Percentiles rank a stretch among this genome's conserved stretches.
Conservation (phyloP, 441 rosid species). For the Metrosideros polymorpha region DNA sequence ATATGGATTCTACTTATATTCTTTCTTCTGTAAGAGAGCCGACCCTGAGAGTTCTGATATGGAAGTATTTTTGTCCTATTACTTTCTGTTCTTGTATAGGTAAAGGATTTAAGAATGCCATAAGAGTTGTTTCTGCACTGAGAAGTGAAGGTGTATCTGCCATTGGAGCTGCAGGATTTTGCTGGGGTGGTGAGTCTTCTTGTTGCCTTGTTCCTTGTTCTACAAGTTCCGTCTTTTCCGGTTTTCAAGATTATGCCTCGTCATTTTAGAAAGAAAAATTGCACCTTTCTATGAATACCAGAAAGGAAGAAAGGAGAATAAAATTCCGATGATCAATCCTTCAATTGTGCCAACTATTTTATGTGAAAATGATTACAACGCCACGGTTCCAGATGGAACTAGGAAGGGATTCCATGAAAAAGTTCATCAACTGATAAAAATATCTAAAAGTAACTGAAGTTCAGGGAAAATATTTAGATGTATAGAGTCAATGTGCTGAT, state of each 20-base stretch:
- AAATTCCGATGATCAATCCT: neutral
- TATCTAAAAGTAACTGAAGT: neutral
- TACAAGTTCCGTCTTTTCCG: neutral
- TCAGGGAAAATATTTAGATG: neutral
- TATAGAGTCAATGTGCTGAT: neutral
- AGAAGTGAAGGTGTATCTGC: slow-evolving; percentile 4
- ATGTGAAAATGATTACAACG: too few species aligned
- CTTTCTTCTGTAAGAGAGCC: neutral
- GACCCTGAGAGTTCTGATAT: neutral
- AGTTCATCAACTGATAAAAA: too few species aligned
- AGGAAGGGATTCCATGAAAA: neutral
- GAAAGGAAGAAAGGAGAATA: neutral
- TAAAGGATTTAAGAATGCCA: slow-evolving; percentile 15
- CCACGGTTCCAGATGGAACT: neutral
- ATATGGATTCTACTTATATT: neutral
- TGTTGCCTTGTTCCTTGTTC: neutral
- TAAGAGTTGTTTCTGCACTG: slow-evolving; percentile 4
- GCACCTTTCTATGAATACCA: neutral
- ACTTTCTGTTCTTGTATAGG: neutral
- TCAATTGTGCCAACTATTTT: neutral
- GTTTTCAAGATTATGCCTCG: neutral
- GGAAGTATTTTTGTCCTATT: neutral
- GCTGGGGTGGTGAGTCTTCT: slow-evolving; percentile 16
- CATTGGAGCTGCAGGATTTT: slow-evolving; percentile 15
- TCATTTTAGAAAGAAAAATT: too few species aligned